Evolutionary conservation across 495 filamentous ascomycete genomes (phyloP), one percentile per base, ranked within the genome.

Genomic region (Pyronema omphalodes): DNA sequence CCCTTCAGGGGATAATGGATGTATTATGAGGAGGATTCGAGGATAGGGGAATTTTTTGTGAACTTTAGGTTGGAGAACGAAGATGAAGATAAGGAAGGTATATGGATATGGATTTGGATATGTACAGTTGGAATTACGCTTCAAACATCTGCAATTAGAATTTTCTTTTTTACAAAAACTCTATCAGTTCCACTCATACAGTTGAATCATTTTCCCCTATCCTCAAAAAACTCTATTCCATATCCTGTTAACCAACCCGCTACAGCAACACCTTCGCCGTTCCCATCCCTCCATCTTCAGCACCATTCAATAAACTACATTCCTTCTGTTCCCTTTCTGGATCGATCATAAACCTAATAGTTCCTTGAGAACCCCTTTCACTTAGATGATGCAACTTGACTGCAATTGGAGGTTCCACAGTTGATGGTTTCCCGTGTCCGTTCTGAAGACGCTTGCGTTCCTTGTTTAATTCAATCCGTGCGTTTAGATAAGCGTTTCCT

Each of bases 321-420:
- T 98, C 91, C 15, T 71, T 73, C 37, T 73, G 74, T 9, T 86
- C 89, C 50, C 83, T 74, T 44, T 76, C 79, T 9, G 82, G 76
- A 62, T 95, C 86, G 33, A 96, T 79, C 71, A 94, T 86, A 63
- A 94, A 98, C 9, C 91, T 80, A 33, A 91, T 75, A 0, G 93
- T 93, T 7, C 82, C 83, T 18, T 86, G 80, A 34, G 77, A 73
- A 44, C 76, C 76, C 48, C 74, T 67, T 49, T 80, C 76, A 15
- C 62, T 55, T n/a, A 69, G 71, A 33, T 40, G 56, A 37, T 49
- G 60, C 50, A 52, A 51, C 58, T 65, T 63, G 15, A 59, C 59
- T 43, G 59, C 65, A 53, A 56, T 67, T 37, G 55, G 59, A 17
- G 58, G 60, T 29, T 54, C 67, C 59, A 66, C 65, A 58, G 46